These are phyloP conservation scores for Phytophthora kernoviae DNA, from an alignment of 352 stramenopile species.

Conservation along the genomic window DNA sequence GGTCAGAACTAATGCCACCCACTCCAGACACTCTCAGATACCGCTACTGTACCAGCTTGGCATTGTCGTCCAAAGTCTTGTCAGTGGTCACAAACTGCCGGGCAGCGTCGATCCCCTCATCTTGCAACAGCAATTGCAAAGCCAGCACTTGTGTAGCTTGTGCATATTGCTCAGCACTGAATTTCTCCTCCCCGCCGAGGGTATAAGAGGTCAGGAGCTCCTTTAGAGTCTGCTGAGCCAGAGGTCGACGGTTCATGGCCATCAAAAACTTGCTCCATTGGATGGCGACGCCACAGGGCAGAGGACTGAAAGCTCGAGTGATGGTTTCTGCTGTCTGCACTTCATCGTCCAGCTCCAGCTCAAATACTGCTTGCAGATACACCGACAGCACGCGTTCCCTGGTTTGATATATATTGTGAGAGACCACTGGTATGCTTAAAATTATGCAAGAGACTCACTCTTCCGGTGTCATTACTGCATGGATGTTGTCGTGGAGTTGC, in stretches of 20 bases:
- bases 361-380: constrained; percentile 72
- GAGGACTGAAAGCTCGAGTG: constrained; percentile 42
- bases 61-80: constrained; percentile 42
- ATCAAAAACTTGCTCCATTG: constrained; percentile 75
- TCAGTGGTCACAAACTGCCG: constrained; percentile 40
- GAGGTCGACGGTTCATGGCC: constrained; percentile 50
- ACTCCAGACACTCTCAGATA: constrained; percentile 2
- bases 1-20: constrained; percentile 7
- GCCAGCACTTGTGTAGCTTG: constrained; percentile 44
- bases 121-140: constrained; percentile 53
- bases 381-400: constrained; percentile 67
- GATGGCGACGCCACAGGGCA: constrained; percentile 42
- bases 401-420: constrained; percentile 5
- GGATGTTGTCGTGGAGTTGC: constrained; percentile 20
- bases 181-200: not conserved
- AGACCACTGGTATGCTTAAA: not conserved
- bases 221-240: constrained; percentile 36
- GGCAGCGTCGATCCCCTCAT: constrained; percentile 42
- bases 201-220: constrained; percentile 28
- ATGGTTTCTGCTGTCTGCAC: constrained; percentile 53
- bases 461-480: constrained; percentile 22
- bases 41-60: constrained; percentile 42
- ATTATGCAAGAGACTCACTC: constrained; percentile 17
- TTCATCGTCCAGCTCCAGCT: constrained; percentile 60
- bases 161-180: constrained; percentile 29